These are phyloP conservation scores for Paulownia fortunei DNA, from an alignment of 257 asterid genomes.

Conservation along the genomic window DNA sequence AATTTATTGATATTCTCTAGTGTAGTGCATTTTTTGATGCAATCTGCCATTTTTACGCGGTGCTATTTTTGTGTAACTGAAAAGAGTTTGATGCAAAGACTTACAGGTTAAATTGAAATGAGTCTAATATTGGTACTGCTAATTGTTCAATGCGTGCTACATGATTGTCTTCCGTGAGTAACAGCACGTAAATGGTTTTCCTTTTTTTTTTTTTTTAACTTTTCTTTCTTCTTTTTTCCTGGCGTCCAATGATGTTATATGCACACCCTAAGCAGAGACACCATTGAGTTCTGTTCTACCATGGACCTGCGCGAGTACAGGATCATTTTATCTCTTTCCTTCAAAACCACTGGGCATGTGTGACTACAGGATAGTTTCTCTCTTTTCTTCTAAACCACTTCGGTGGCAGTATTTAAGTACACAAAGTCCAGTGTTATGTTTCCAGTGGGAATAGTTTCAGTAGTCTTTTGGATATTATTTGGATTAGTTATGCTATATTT, in stretches of 20 bases:
- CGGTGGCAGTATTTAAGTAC: not conserved
- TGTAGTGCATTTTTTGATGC: not conserved
- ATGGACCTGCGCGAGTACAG: not conserved
- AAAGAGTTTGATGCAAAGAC: constrained; percentile 3
- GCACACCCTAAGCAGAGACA: not conserved
- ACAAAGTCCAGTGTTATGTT: not conserved
- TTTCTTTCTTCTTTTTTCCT: not conserved
- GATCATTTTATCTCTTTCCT: not conserved
- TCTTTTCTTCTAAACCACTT: not conserved
- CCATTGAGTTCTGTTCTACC: not conserved
- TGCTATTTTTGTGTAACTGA: not conserved
- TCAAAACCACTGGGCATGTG: not conserved
- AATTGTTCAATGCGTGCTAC: not conserved
- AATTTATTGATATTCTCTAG: constrained; percentile 3
- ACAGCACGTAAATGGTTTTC: not conserved
- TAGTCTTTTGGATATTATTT: not conserved
- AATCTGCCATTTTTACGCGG: not conserved
- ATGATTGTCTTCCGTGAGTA: not conserved
- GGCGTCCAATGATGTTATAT: not conserved
- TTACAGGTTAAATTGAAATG: not conserved
- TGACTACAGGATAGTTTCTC: not conserved
- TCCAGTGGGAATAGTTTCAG: not conserved
- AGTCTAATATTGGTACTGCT: not conserved
- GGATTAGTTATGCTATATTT: not conserved
- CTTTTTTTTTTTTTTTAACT: not conserved